These are phyloP conservation scores for Scleroderma bovista DNA, from an alignment of 768 basidiomycete species.

Conservation along the genomic window DNA sequence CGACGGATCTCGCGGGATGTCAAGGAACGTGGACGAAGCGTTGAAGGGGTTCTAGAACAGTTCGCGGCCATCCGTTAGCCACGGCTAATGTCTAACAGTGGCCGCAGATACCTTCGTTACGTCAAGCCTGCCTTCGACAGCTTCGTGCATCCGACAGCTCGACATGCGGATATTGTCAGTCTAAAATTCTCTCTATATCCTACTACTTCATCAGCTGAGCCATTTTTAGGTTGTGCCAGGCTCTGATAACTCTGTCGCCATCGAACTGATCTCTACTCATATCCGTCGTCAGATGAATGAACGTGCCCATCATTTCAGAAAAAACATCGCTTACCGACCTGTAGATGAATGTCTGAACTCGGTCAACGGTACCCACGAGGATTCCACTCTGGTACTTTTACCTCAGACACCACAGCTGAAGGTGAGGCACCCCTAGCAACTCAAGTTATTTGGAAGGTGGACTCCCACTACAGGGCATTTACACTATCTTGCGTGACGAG, in stretches of 20 bases:
- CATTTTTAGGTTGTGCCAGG: constrained; percentile 88
- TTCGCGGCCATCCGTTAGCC: constrained; percentile 28
- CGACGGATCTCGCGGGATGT: constrained; percentile 86
- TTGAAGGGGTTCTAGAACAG: constrained; percentile 89
- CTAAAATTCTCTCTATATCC: background rate
- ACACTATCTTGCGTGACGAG: constrained; percentile 75
- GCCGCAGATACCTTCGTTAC: constrained; percentile 78
- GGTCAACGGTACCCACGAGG: constrained; percentile 36
- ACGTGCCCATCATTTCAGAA: constrained; percentile 67
- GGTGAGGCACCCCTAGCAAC: constrained; percentile 33
- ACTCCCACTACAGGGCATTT: constrained; percentile 61
- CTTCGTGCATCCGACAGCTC: constrained; percentile 84
- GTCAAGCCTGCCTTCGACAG: constrained; percentile 95
- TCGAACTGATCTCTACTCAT: constrained; percentile 90
- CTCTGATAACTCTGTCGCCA: constrained; percentile 81
- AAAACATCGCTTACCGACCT: constrained; percentile 57
- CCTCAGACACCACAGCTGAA: constrained; percentile 76
- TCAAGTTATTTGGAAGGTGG: background rate
- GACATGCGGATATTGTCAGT: constrained; percentile 82
- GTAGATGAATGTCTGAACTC: constrained; percentile 31
- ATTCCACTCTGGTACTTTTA: constrained; percentile 57
- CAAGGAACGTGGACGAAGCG: constrained; percentile 78
- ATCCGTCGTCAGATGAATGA: constrained; percentile 79
- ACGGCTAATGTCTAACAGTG: background rate
- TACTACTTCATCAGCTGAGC: background rate